Evolutionary conservation across 106 monocot species (phyloP), one percentile per base, ranked within the genome.

Genomic region (Acorus gramineus): DNA sequence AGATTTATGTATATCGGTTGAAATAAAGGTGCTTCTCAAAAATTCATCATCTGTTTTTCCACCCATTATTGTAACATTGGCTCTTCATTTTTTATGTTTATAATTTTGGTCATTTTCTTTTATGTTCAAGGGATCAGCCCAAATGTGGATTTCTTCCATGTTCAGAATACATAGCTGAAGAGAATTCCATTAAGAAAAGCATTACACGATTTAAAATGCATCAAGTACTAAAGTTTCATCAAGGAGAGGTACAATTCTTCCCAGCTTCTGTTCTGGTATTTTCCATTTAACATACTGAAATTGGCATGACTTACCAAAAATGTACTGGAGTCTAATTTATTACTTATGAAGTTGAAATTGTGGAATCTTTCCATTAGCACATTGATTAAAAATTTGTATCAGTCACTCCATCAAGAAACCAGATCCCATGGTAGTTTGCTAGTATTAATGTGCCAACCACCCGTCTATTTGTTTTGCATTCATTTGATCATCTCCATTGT

Each of bases 91-190:
- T 71, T 69, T 63, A n/a, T 60, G 7, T 60, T 77, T 49, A 8
- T 42, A 14, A 55, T 49, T 28, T 5, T 55, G 44, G 6, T 8
- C 62, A 5, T 13, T 62, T 64, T 70, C n/a, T 54, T 47, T 64
- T 71, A 43, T 71, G 52, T 66, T 71, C 43, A 63, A 50, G 46
- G 47, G 7, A 54, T 70, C 85, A 90, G 95, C 87, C 90, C 6
- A 95, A 90, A 63, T 95, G 90, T 81, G 90, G 95, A 53, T 90
- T 90, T 87, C 84, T 87, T 48, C 95, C 95, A 49, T 73, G 74
- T 61, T 84, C 87, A 55, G 80, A 87, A 72, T 87, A 80, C 64
- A 95, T 90, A 72, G 65, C 56, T 0, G 47, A 71, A 42, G 61
- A 14, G 54, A 90, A 90, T 71, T 42, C 46, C 69, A 60, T 84